Conservation (phyloP, 2,329 filamentous ascomycete genomes). For the Sarocladium oryzae region DNA sequence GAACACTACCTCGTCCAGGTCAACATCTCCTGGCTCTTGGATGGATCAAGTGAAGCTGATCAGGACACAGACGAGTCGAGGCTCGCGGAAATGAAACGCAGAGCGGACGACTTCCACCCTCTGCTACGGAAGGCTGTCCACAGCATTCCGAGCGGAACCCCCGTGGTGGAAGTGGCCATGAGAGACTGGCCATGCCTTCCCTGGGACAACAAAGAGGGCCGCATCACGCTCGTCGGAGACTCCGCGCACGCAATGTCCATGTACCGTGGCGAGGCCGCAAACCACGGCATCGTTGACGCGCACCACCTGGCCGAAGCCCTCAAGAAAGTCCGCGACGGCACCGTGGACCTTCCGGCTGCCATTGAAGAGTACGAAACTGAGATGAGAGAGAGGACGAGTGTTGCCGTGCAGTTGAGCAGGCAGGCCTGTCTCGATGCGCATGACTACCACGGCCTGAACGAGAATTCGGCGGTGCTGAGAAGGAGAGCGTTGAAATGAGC, state of each 20-base stretch:
- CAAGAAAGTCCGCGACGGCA: conserved; percentile 13
- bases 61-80: conserved; percentile 23
- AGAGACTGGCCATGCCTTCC: conserved; percentile 29
- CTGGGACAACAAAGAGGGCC: conserved; percentile 37
- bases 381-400: conserved; percentile 21
- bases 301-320: conserved; percentile 21
- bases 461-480: conserved; percentile 25
- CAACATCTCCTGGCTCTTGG: conserved; percentile 38
- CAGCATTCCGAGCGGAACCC: conserved; percentile 33
- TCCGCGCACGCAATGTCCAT: conserved; percentile 55
- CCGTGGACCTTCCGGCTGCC: conserved; percentile 11
- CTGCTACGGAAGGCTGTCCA: conserved; percentile 36
- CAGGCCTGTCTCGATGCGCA: conserved; percentile 28
- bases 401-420: conserved; percentile 23
- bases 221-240: conserved; percentile 44
- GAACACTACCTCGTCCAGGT: conserved; percentile 37
- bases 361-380: conserved; percentile 25
- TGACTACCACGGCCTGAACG: conserved; percentile 22
- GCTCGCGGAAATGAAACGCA: conserved; percentile 33
- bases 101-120: conserved; percentile 25
- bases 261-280: conserved; percentile 36
- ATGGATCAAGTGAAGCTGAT: conserved; percentile 26
- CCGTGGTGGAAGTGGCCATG: conserved; percentile 28
- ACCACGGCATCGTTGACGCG: conserved; percentile 35
- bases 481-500: conserved; percentile 16